Percentiles rank a stretch among this genome's conserved stretches.
phyloP scores from a whole-genome alignment of 2,329 filamentous ascomycete species.

The Parascedosporium putredinis region DNA sequence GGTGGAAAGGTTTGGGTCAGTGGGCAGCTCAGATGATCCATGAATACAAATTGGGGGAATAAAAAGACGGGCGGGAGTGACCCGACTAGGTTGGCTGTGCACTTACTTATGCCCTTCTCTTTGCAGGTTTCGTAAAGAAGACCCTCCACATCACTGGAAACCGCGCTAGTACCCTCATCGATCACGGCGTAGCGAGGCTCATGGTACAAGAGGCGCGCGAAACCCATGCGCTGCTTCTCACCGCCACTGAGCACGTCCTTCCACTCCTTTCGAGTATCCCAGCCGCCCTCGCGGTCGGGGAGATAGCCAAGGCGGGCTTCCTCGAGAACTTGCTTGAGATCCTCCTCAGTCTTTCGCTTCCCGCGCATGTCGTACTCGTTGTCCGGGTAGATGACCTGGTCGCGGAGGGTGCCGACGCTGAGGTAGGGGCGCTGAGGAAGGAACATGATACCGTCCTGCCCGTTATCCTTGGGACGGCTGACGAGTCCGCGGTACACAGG shows the following conservation, averaged over 20 bases:
- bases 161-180: constrained; percentile 90
- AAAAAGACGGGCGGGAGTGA: not conserved
- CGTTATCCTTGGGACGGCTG: constrained; percentile 68
- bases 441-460: constrained; percentile 95
- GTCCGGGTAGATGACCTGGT: constrained; percentile 97
- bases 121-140: constrained; percentile 89
- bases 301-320: constrained; percentile 82
- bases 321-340: constrained; percentile 69
- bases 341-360: constrained; percentile 64
- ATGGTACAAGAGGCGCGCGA: constrained; percentile 85
- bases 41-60: too few relatives aligned
- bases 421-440: constrained; percentile 89
- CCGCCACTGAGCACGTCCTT: constrained; percentile 95
- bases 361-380: constrained; percentile 89
- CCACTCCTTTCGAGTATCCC: constrained; percentile 96
- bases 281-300: constrained; percentile 84
- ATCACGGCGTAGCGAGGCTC: constrained; percentile 91
- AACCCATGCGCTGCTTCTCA: constrained; percentile 92
- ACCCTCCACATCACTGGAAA: constrained; percentile 89
- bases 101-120: constrained; percentile 82
- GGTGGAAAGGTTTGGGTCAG: not conserved
- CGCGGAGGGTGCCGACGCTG: constrained; percentile 81
- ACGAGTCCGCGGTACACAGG: constrained; percentile 90
- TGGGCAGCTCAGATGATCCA: too few relatives aligned
- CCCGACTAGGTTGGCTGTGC: not conserved